Base-by-base conservation (phyloP, 805 yeast genomes). In the Candida tibetensis region DNA sequence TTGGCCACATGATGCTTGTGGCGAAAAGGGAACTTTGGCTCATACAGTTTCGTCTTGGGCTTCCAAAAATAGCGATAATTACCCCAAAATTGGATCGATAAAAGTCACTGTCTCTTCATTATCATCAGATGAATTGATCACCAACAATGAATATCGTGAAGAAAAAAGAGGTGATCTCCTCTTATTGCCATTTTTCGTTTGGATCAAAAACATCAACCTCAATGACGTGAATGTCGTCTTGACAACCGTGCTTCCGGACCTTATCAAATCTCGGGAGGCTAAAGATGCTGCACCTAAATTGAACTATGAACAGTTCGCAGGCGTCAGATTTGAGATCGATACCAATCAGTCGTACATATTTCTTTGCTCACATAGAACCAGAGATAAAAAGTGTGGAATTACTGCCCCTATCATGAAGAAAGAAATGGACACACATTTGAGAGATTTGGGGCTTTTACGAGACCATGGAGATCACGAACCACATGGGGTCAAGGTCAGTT, bases 301-400 rank as follows among this genome's bases (percentile, higher is more conserved):
- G 30, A 16, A 44, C 26, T 42, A 58, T 30, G 33, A 37, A 17
- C 40, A 45, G 19, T 47, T 64, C 18, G 51, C 63, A 16, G 58
- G 61, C 13, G 62, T 64, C 36, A 30, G 46, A 9, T 57, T 77
- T 3, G 62, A 57, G 22, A 64, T 57, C 30, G 61, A 63, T 39
- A 22, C 42, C 4, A 49, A 53, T 41, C 58, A 58, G 30, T 58
- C 83, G 1, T 76, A 73, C 50, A 69, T 91, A 1, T 73, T 93
- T 34, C 60, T 93, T 36, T 91, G 99, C 53, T 90, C 97, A 0
- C 99, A 91, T 61, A 71, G 73, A 34, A 86, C 95, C 8, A 80
- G 98, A 59, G 99, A 91, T 57, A 90, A 88, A 58, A 71, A 91
- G 44, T 91, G 99, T 62, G 97, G 96, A 34, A 70, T 88, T 32